Conservation (phyloP, 148 eudicot species). For the Amaranthus cruentus region DNA sequence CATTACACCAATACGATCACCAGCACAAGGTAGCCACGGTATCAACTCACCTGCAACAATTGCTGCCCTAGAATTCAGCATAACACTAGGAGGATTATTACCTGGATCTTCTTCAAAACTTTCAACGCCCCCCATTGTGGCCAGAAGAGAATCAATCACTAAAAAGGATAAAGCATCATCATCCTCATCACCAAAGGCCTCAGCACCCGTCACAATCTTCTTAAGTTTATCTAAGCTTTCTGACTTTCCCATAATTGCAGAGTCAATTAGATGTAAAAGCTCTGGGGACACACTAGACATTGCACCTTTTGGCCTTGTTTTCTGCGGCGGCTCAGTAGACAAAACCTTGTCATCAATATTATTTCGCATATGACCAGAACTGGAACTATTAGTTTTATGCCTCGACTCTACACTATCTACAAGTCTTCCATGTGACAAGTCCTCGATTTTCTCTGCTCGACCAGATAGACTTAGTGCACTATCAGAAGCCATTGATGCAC, state of each 20-base stretch:
- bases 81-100: conserved; percentile 95
- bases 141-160: conserved; percentile 94
- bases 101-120: conserved; percentile 92
- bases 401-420: conserved; percentile 25
- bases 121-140: conserved; percentile 99
- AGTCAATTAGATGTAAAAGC: conserved; percentile 91
- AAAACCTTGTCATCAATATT: conserved; percentile 42
- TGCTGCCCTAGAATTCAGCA: conserved; percentile 98
- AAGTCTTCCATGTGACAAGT: conserved; percentile 34
- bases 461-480: conserved; percentile 34
- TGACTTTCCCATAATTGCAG: conserved; percentile 98
- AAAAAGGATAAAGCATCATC: conserved; percentile 59
- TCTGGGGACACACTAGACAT: conserved; percentile 89
- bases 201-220: conserved; percentile 70
- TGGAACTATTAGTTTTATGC: conserved; percentile 37
- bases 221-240: conserved; percentile 87
- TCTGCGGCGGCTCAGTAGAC: conserved; percentile 58
- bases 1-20: conserved; percentile 65
- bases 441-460: conserved; percentile 40
- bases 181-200: conserved; percentile 68
- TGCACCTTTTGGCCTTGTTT: conserved; percentile 53
- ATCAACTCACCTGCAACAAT: conserved; percentile 89
- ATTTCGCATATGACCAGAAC: conserved; percentile 41
- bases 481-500: conserved; percentile 28
- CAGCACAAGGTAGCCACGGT: conserved; percentile 79